A percentile compares a stretch with the other conserved stretches of the same genome.
Evolutionary conservation across 2,329 filamentous ascomycete species (phyloP).

Genomic region (Cladophialophora yegresii): DNA sequence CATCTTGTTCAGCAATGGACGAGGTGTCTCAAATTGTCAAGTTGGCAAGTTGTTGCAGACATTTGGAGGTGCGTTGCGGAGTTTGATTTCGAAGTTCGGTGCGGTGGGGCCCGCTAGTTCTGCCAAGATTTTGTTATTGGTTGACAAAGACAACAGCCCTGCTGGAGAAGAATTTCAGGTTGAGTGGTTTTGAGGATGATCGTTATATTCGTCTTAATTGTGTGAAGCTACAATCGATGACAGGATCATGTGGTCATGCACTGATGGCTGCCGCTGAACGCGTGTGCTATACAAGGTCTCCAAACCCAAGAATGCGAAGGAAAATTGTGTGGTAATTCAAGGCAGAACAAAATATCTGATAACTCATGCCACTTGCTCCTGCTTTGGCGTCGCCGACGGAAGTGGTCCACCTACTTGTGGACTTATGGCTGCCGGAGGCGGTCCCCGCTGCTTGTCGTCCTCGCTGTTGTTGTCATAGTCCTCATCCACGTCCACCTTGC

Average conservation of each 20-base stretch:
- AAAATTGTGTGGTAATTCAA: not conserved
- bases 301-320: conserved; percentile 7
- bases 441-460: conserved; percentile 63
- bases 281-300: conserved; percentile 4
- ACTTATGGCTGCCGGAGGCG: conserved; percentile 22
- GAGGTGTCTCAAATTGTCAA: conserved; percentile 22
- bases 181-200: not conserved
- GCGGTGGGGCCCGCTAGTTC: not conserved
- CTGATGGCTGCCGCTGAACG: not conserved
- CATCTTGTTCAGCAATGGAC: conserved; percentile 24
- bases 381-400: conserved; percentile 28
- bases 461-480: conserved; percentile 95
- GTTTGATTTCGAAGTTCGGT: not conserved
- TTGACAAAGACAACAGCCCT: not conserved
- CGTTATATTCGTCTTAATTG: not conserved
- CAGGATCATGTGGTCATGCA: not conserved
- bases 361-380: conserved; percentile 17
- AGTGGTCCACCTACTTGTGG: conserved; percentile 24
- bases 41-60: not conserved
- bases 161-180: not conserved
- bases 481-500: conserved; percentile 96
- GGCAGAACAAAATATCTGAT: not conserved
- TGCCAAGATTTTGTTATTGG: conserved; percentile 11
- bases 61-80: not conserved
- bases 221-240: not conserved